A percentile compares a stretch with the other conserved stretches of the same genome.
Evolutionary conservation across 2,329 filamentous ascomycete genomes (phyloP).

Genomic region (Neonectria neomacrospora): DNA sequence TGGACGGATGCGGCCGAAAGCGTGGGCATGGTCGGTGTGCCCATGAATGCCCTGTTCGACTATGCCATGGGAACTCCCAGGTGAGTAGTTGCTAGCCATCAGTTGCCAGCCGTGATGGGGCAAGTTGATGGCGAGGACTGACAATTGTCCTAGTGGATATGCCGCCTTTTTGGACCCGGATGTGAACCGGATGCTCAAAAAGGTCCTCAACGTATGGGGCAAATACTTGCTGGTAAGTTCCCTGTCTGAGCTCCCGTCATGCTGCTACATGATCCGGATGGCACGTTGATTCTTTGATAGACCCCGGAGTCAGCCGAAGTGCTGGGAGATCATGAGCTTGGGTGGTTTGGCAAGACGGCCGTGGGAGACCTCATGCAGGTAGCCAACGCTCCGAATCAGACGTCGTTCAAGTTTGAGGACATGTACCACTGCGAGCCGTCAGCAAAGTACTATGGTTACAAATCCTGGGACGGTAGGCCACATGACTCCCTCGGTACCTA

Average conservation of each 20-base stretch:
- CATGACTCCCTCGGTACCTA: background rate
- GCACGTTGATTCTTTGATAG: conserved; percentile 36
- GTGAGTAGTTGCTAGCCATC: too few species aligned
- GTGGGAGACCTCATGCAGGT: conserved; percentile 61
- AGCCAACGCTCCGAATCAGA: conserved; percentile 56
- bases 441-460: conserved; percentile 67
- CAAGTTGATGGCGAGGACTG: conserved; percentile 9
- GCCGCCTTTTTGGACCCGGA: conserved; percentile 66
- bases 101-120: too few species aligned
- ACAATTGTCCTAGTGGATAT: conserved; percentile 53
- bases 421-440: conserved; percentile 69
- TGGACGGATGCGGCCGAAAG: conserved; percentile 61
- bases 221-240: conserved; percentile 58
- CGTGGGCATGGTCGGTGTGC: conserved; percentile 48
- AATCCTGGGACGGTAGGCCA: conserved; percentile 70
- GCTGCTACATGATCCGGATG: background rate
- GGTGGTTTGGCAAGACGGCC: conserved; percentile 67
- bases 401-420: conserved; percentile 61
- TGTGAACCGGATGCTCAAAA: conserved; percentile 64
- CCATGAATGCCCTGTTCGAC: conserved; percentile 64
- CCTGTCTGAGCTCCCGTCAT: background rate
- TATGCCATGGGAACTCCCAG: conserved; percentile 67
- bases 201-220: conserved; percentile 68
- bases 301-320: conserved; percentile 66
- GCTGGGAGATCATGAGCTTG: conserved; percentile 54